Base-by-base conservation (phyloP, 306 rosid genomes). In the Quercus dentata region DNA sequence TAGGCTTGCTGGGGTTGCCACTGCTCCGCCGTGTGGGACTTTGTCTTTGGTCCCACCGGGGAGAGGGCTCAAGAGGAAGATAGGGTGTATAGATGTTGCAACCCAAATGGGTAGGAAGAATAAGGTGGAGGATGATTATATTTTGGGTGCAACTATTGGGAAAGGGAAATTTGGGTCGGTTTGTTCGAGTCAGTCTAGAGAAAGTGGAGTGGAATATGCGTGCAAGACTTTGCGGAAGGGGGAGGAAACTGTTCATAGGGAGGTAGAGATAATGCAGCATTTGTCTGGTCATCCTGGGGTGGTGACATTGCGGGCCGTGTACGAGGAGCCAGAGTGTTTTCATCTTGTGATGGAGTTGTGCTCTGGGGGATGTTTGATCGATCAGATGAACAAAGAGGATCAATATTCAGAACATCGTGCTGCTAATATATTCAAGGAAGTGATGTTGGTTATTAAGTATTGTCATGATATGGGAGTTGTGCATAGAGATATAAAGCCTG, bases 401-500 rank as follows among this genome's bases (percentile, higher is more conserved):
- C 91, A 79, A 5, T 96, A 81, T 89, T 91, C 97, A 0, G 99
- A 96, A 82, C 92, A 93, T 17, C 91, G 88, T 31, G 91, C 97
- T 68, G 99, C 99, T 57, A 91, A 88, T 78, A 74, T 88, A 69
- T 86, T 96, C 67, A 96, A 93, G 90, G 98, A 93, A 85, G 98
- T 96, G 75, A 88, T 96, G 97, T 87, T 94, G 27, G 99, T 96
- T 80, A 85, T 96, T 71, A 93, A 96, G 89, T 96, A 93, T 75
- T 96, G 98, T 79, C 98, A 96, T 91, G 99, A 96, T 81, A 96
- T 96, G 99, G 99, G 99, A 78, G 99, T 96, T 86, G 99, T 91
- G 71, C 99, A 96, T 77, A 83, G 99, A 85, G 99, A 96, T 87
- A 68, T 96, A 82, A 96, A 96, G 82, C 99, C 99, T 28, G 99